A percentile compares a stretch with the other conserved stretches of the same genome.
Conservation (phyloP, 2,329 filamentous ascomycete species). For the Colletotrichum spaethianum region DNA sequence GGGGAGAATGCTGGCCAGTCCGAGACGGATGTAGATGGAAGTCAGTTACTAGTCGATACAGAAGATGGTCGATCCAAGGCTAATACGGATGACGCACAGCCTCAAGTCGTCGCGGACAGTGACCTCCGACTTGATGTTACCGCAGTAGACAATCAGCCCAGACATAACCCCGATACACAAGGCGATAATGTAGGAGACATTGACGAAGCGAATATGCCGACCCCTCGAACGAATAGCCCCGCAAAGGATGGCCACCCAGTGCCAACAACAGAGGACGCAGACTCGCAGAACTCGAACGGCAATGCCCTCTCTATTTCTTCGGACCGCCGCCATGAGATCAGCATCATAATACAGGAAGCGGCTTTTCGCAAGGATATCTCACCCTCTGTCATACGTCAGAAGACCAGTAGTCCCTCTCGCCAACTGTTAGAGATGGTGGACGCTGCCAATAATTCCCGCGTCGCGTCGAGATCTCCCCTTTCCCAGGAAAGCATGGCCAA, state of each 20-base stretch:
- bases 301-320: conserved; percentile 47
- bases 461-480: conserved; percentile 31
- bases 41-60: conserved; percentile 47
- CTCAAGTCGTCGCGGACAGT: background rate
- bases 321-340: conserved; percentile 56
- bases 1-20: conserved; percentile 37
- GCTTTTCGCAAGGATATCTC: conserved; percentile 62
- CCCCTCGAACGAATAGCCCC: background rate
- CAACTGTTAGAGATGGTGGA: conserved; percentile 48
- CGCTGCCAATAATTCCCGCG: background rate
- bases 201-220: conserved; percentile 1
- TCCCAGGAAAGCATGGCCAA: conserved; percentile 29
- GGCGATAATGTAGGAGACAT: background rate
- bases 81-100: conserved; percentile 32
- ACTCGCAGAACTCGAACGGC: conserved; percentile 17
- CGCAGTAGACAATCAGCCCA: background rate
- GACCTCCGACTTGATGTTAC: background rate
- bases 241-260: background rate
- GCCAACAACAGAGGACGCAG: conserved; percentile 33
- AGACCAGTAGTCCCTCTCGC: conserved; percentile 49
- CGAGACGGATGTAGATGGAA: conserved; percentile 46
- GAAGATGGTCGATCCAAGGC: conserved; percentile 36
- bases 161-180: background rate
- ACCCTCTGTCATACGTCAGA: conserved; percentile 50
- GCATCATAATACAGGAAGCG: conserved; percentile 61